Evolutionary conservation across 2,329 filamentous ascomycete genomes (phyloP).

Genomic region (Dactylellina haptotyla): DNA sequence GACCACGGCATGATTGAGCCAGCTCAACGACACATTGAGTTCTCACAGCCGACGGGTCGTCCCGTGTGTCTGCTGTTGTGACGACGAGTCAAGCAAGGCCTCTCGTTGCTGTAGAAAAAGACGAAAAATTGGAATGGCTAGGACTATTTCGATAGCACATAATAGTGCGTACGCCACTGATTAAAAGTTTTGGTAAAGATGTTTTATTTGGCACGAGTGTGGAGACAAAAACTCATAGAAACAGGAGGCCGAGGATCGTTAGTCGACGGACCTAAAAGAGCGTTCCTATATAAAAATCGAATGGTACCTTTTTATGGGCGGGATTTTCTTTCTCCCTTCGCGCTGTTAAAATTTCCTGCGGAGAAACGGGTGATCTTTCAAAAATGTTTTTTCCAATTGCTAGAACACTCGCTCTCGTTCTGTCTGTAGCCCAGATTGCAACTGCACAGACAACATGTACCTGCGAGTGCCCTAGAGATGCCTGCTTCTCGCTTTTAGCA

Average conservation of each 20-base stretch:
- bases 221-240: not conserved
- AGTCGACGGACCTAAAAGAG: not conserved
- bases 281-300: conserved; percentile 1
- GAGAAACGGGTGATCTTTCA: not conserved
- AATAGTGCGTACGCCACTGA: conserved; percentile 14
- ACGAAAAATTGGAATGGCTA: conserved; percentile 13
- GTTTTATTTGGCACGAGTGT: not conserved
- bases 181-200: not conserved
- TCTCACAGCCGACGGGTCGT: conserved; percentile 13
- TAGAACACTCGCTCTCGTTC: conserved; percentile 1
- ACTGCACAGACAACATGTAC: conserved; percentile 5
- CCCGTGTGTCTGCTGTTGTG: not conserved
- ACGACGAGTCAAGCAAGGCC: not conserved
- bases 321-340: not conserved
- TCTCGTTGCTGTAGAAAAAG: not conserved
- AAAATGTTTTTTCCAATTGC: conserved; percentile 7
- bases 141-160: not conserved
- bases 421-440: not conserved
- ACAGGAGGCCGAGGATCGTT: not conserved
- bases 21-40: not conserved
- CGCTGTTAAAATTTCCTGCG: not conserved
- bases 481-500: conserved; percentile 2
- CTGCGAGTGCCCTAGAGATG: conserved; percentile 1
- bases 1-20: not conserved
- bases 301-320: not conserved